phyloP scores from a whole-genome alignment of 192 early-diverging fungal species.

The Rhizophagus prolifer region DNA sequence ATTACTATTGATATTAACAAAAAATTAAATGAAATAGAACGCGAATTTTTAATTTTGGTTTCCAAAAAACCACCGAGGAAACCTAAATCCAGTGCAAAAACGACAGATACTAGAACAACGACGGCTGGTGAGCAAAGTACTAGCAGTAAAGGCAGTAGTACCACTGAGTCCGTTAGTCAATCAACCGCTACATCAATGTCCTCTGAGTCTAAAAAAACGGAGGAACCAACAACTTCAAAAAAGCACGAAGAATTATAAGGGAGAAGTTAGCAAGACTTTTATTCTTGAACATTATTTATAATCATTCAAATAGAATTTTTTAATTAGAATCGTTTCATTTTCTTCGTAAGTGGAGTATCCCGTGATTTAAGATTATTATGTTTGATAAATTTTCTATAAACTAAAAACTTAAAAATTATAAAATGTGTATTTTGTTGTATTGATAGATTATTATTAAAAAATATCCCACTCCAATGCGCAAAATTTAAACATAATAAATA shows the following conservation, averaged over 20 bases:
- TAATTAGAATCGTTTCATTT: too few relatives aligned
- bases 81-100: slow-evolving; percentile 30
- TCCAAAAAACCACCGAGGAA: slow-evolving; percentile 62
- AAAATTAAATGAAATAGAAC: slow-evolving; percentile 50
- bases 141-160: not conserved
- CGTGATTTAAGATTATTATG: too few relatives aligned
- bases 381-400: too few relatives aligned
- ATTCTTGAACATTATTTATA: too few relatives aligned
- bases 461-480: too few relatives aligned
- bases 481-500: too few relatives aligned
- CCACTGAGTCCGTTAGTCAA: slow-evolving; percentile 28
- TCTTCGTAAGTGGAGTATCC: too few relatives aligned
- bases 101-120: not conserved
- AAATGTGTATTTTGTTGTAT: too few relatives aligned
- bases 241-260: not conserved
- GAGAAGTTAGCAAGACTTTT: too few relatives aligned
- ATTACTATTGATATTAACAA: slow-evolving; percentile 53
- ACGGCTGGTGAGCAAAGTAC: not conserved
- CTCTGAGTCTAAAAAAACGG: not conserved
- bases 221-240: not conserved
- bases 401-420: too few relatives aligned
- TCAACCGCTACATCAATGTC: not conserved
- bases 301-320: too few relatives aligned
- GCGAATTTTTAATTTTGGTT: slow-evolving; percentile 52
- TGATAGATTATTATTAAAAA: too few relatives aligned